Evolutionary conservation across 1,284 basidiomycete species (phyloP).

Genomic region (Gomphus sp.): DNA sequence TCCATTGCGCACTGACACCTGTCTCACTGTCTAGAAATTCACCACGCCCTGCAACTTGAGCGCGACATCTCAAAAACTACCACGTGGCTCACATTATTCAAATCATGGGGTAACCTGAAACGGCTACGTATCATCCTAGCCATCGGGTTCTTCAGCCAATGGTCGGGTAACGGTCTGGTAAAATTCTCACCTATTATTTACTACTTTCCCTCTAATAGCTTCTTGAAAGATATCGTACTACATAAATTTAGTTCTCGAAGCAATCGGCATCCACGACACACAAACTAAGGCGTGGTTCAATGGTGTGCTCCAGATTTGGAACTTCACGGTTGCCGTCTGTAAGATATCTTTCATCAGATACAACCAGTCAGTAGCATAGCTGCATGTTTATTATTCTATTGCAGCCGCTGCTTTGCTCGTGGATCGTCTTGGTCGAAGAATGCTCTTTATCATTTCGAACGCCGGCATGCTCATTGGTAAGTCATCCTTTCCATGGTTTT

Average conservation of each 20-base stretch:
- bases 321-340: slow-evolving; percentile 10
- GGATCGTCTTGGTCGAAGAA: slow-evolving; percentile 50
- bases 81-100: slow-evolving; percentile 40
- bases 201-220: neutral
- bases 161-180: slow-evolving; percentile 22
- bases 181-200: neutral
- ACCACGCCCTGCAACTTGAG: slow-evolving; percentile 52
- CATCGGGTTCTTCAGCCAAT: slow-evolving; percentile 54
- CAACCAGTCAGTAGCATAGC: neutral
- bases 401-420: slow-evolving; percentile 47
- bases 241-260: slow-evolving; percentile 53
- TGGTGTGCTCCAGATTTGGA: slow-evolving; percentile 46
- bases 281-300: slow-evolving; percentile 53
- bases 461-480: slow-evolving; percentile 55
- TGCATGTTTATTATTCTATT: slow-evolving; percentile 20
- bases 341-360: neutral
- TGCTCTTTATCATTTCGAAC: slow-evolving; percentile 54
- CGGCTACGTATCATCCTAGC: slow-evolving; percentile 36
- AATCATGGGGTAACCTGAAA: slow-evolving; percentile 32
- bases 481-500: slow-evolving; percentile 11
- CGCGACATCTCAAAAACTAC: slow-evolving; percentile 36
- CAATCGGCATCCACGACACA: slow-evolving; percentile 43
- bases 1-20: slow-evolving; percentile 11
- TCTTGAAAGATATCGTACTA: slow-evolving; percentile 53
- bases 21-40: slow-evolving; percentile 28